A percentile compares a stretch with the other conserved stretches of the same genome.
phyloP scores from a whole-genome alignment of 768 basidiomycete genomes.

The Mycena sanguinolenta region DNA sequence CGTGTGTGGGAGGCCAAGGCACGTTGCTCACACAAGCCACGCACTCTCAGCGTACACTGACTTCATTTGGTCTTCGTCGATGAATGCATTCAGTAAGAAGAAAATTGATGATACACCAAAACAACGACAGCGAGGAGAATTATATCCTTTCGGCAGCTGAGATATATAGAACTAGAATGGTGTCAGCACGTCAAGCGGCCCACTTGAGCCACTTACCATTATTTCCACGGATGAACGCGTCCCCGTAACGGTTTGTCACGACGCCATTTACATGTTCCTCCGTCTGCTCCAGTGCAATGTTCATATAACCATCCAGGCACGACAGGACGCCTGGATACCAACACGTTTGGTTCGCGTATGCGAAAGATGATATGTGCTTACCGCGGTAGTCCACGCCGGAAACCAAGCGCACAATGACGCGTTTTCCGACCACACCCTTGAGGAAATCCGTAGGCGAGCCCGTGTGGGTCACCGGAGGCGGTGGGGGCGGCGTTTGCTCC shows the following conservation, averaged over 20 bases:
- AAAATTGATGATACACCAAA: slow-evolving; percentile 26
- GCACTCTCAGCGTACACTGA: too few species aligned
- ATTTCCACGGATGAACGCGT: slow-evolving; percentile 95
- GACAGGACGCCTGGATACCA: slow-evolving; percentile 81
- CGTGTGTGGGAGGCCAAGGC: too few species aligned
- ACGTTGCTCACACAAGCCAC: too few species aligned
- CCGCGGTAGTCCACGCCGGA: slow-evolving; percentile 96
- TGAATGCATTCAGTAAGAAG: neutral
- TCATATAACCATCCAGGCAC: slow-evolving; percentile 99
- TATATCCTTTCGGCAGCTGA: slow-evolving; percentile 76
- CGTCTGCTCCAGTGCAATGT: slow-evolving; percentile 97
- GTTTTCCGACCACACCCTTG: slow-evolving; percentile 96
- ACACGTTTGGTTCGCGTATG: too few species aligned
- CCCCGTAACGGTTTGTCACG: slow-evolving; percentile 93
- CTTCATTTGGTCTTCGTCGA: too few species aligned
- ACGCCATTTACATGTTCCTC: slow-evolving; percentile 93
- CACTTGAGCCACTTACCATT: slow-evolving; percentile 69
- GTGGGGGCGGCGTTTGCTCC: slow-evolving; percentile 60
- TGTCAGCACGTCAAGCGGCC: slow-evolving; percentile 12
- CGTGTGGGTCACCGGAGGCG: slow-evolving; percentile 60
- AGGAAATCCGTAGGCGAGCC: slow-evolving; percentile 95
- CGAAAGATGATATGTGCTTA: slow-evolving; percentile 47
- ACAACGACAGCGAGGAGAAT: slow-evolving; percentile 34
- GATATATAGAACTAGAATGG: slow-evolving; percentile 76
- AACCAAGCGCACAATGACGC: slow-evolving; percentile 91